Base-by-base conservation (phyloP, 2,329 filamentous ascomycete genomes). In the Diaporthe vexans region DNA sequence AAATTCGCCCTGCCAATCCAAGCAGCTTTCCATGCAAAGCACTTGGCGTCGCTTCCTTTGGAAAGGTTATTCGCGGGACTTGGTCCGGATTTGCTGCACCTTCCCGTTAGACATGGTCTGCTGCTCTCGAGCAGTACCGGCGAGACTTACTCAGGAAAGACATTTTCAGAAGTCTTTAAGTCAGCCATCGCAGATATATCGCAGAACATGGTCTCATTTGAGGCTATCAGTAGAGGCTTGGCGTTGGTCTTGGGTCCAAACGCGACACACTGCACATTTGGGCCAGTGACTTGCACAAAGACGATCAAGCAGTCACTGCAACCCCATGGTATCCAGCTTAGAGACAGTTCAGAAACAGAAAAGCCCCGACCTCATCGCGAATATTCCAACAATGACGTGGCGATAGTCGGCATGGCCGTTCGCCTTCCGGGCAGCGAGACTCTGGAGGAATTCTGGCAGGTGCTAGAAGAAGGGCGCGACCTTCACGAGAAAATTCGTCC, bases 391-490 rank as follows among this genome's bases (percentile, higher is more conserved):
- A 56, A 29, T 19, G 67, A 52, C 29, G 56, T 70, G 35, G 67
- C 67, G 3, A 70, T 70, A 17, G 67, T 70, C 21, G 67, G 67
- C 19, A 70, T 70, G 67, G 24, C 67, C 3, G 61, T 26, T 4
- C 61, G 61, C 51, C 37, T 46, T 10, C 61, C 61, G 1, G 61
- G 61, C 37, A 65, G 61, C 43, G 61, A 71, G 26, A 59, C n/a
- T 4, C 68, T 71, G 26, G 54, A 71, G 2, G 68, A 59, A 26
- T 48, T 71, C 9, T 71, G 68, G 68, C 29, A 71, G 13, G 52
- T 56, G n/a, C 26, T 59, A n/a, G 57, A 61, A 61, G 57, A 76
- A 5, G 79, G 79, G 4, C 75, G 78, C 8, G 79, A 81, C 58
- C 75, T 81, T 0, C 79, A 80, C 74, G 75, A 74, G 54, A 24